Evolutionary conservation across 768 basidiomycete genomes (phyloP), one percentile per base, ranked within the genome.

Genomic region (Cystofilobasidium ferigula): DNA sequence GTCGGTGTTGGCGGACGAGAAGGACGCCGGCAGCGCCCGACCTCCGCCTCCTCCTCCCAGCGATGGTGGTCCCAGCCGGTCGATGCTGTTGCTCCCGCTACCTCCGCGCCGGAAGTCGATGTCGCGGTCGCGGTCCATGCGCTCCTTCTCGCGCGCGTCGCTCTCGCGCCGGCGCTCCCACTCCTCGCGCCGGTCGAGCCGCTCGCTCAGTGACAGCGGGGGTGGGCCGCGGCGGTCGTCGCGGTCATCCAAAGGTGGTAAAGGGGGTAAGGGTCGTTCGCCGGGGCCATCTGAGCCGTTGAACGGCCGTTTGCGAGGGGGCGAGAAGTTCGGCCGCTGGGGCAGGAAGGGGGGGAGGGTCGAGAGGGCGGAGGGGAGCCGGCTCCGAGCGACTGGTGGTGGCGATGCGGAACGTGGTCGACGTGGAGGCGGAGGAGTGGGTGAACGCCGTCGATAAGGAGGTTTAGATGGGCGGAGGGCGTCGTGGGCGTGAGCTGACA

Each of bases 291-390:
- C 42, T 20, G 35, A 16, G 9, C 28, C 61, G 61, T 62, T 28
- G 20, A 30, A 51, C 8, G 36, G 43, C 9, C 47, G 47, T 20
- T 26, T 28, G 36, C 62, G 42, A 26, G 48, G 20, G 12, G 62
- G 62, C 20, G 51, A 51, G 34, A 62, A 62, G 62, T 62, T 48
- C 18, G 62, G 62, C 10, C 62, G 48, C 28, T 54, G 62, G 35
- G 62, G 62, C 3, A 62, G 24, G 34, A 45, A 45, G 20, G 45
- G 34, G 3, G 42, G 35, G 6, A 60, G 42, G 13, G 16, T n/a
- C n/a, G n/a, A n/a, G n/a, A n/a, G n/a, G n/a, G n/a, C n/a, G n/a
- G n/a, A n/a, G n/a, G 40, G 10, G 10, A 10, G 40, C 20, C 51
- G 51, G 10, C 13, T 26, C 32, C 30, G 51, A 54, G 7, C 32